phyloP scores from a whole-genome alignment of 2,329 filamentous ascomycete species.

The Leptosphaerulina australis region DNA sequence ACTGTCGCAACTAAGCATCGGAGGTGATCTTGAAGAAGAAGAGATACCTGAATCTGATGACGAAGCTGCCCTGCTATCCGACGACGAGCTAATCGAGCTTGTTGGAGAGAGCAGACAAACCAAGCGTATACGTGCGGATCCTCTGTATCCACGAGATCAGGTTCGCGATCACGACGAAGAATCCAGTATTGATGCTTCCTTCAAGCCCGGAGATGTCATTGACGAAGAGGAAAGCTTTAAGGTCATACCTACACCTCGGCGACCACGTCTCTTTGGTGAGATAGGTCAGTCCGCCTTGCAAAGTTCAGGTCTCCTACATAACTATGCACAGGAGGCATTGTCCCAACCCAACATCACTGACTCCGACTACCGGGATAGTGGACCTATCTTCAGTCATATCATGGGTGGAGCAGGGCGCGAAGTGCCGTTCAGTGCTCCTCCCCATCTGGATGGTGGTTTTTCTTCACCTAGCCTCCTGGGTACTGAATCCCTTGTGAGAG shows the following conservation, averaged over 20 bases:
- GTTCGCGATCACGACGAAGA: conserved; percentile 44
- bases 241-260: conserved; percentile 30
- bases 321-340: conserved; percentile 39
- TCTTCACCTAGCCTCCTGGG: conserved; percentile 53
- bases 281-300: conserved; percentile 62
- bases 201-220: conserved; percentile 39
- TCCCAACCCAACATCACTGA: conserved; percentile 23
- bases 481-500: conserved; percentile 56
- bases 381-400: conserved; percentile 18
- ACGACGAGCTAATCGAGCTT: conserved; percentile 44
- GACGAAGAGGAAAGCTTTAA: conserved; percentile 40
- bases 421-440: conserved; percentile 23
- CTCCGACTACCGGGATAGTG: conserved; percentile 11
- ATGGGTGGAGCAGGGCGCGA: conserved; percentile 21
- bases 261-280: conserved; percentile 64
- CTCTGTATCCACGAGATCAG: conserved; percentile 48
- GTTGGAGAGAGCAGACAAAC: conserved; percentile 43
- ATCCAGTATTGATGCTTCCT: conserved; percentile 49
- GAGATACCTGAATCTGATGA: conserved; percentile 37
- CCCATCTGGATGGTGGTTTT: conserved; percentile 33
- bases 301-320: conserved; percentile 57
- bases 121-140: conserved; percentile 53
- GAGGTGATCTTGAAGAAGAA: conserved; percentile 30
- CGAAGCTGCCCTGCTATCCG: conserved; percentile 38
- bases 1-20: conserved; percentile 61